phyloP scores from a whole-genome alignment of 2,329 filamentous ascomycete species.

The Alternaria panax region DNA sequence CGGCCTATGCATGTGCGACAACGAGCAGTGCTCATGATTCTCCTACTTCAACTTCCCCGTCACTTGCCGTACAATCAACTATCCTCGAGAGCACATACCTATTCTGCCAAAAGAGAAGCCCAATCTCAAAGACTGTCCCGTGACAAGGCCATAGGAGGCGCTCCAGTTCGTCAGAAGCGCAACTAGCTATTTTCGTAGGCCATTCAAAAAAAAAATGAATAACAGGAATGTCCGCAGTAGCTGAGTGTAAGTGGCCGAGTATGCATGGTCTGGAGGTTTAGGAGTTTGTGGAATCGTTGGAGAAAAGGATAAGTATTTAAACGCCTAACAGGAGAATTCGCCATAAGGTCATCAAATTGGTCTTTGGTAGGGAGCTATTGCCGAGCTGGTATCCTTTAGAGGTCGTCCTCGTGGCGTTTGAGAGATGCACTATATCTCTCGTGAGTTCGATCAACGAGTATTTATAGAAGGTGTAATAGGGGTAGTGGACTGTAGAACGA shows the following conservation, averaged over 20 bases:
- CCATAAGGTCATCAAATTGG: neutral
- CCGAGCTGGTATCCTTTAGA: no score
- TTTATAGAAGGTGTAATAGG: no score
- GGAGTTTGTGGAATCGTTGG: neutral
- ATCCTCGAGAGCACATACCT: neutral
- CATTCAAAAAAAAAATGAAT: neutral
- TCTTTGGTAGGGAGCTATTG: neutral
- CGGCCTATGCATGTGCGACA: neutral
- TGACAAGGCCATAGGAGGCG: neutral
- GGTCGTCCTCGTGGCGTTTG: no score
- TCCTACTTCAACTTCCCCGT: neutral
- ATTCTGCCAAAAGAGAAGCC: neutral
- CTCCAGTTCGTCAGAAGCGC: neutral
- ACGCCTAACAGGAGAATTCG: neutral
- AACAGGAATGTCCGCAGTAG: neutral
- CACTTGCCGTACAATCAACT: neutral
- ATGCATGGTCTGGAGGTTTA: neutral
- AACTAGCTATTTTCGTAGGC: neutral
- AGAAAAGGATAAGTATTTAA: neutral
- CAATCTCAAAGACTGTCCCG: accelerated
- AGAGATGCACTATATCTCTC: no score
- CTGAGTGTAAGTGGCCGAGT: neutral
- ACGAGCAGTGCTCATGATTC: neutral
- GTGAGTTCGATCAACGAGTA: no score
- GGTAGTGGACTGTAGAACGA: no score